phyloP scores from a whole-genome alignment of 2,329 filamentous ascomycete species.

The Delphinella strobiligena region DNA sequence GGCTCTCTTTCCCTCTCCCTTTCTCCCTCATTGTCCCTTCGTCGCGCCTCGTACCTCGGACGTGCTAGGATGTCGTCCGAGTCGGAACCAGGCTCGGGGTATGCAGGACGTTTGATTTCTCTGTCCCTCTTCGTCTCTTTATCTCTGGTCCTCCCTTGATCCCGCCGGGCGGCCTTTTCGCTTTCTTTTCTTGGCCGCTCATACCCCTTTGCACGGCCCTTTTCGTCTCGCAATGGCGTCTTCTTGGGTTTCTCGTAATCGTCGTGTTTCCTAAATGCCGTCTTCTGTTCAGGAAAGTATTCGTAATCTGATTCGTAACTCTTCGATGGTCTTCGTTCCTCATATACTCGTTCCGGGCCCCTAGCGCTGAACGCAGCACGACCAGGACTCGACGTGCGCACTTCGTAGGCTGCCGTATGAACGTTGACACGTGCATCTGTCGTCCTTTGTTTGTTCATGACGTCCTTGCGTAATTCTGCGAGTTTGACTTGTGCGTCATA shows the following conservation, averaged over 20 bases:
- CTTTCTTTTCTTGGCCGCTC: constrained; percentile 15
- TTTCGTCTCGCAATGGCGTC: constrained; percentile 11
- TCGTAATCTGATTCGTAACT: constrained; percentile 15
- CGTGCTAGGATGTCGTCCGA: constrained; percentile 17
- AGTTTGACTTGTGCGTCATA: constrained; percentile 69
- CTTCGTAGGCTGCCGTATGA: constrained; percentile 23
- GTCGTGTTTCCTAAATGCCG: constrained; percentile 25
- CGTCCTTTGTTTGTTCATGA: constrained; percentile 27
- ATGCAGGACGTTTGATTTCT: constrained; percentile 22
- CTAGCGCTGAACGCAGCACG: constrained; percentile 15
- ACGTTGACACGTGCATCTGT: constrained; percentile 17
- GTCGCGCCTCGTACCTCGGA: constrained; percentile 15
- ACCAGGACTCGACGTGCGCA: constrained; percentile 18
- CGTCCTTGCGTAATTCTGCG: constrained; percentile 49
- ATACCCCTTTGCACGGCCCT: constrained; percentile 12
- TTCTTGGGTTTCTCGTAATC: constrained; percentile 26
- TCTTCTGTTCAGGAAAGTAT: constrained; percentile 23
- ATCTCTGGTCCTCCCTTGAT: constrained; percentile 27
- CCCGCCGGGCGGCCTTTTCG: constrained; percentile 26
- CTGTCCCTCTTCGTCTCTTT: constrained; percentile 28
- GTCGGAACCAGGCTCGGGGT: constrained; percentile 19
- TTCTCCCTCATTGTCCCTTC: constrained; percentile 18
- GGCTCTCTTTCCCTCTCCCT: constrained; percentile 11
- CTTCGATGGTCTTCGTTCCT: constrained; percentile 18
- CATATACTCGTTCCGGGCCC: constrained; percentile 15